phyloP scores from a whole-genome alignment of 2,329 filamentous ascomycete genomes.

The Cordyceps cateniannulata region DNA sequence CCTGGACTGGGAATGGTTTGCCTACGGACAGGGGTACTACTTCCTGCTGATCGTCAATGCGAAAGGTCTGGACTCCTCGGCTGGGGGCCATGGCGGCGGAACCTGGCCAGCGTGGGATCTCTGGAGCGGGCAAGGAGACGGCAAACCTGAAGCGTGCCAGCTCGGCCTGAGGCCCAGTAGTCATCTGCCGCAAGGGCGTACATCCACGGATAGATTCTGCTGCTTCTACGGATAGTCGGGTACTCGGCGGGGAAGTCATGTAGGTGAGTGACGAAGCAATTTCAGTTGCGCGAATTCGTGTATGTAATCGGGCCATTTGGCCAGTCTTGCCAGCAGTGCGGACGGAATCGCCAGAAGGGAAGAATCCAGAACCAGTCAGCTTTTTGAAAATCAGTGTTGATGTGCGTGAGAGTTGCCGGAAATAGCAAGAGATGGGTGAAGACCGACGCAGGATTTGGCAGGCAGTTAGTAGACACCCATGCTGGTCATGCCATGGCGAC shows the following conservation, averaged over 20 bases:
- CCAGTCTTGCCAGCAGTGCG: background rate
- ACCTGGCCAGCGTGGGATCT: background rate
- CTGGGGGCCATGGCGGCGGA: background rate
- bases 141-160: slow-evolving; percentile 7
- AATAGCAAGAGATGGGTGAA: background rate
- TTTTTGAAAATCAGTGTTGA: background rate
- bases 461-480: background rate
- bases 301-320: background rate
- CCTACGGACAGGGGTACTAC: background rate
- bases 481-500: no score
- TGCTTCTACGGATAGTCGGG: background rate
- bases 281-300: background rate
- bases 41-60: slow-evolving; percentile 6
- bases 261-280: background rate
- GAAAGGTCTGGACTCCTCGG: slow-evolving; percentile 6
- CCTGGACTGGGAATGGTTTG: background rate
- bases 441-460: background rate
- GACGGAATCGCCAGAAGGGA: background rate
- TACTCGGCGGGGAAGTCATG: background rate
- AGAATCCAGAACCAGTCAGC: background rate
- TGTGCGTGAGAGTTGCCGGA: background rate
- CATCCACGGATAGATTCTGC: background rate
- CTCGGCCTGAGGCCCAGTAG: slow-evolving; percentile 6
- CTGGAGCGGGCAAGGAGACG: background rate
- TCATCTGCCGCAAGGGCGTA: background rate